phyloP scores from a whole-genome alignment of 352 stramenopile species.

The Pythium rhizo-oryzae region DNA sequence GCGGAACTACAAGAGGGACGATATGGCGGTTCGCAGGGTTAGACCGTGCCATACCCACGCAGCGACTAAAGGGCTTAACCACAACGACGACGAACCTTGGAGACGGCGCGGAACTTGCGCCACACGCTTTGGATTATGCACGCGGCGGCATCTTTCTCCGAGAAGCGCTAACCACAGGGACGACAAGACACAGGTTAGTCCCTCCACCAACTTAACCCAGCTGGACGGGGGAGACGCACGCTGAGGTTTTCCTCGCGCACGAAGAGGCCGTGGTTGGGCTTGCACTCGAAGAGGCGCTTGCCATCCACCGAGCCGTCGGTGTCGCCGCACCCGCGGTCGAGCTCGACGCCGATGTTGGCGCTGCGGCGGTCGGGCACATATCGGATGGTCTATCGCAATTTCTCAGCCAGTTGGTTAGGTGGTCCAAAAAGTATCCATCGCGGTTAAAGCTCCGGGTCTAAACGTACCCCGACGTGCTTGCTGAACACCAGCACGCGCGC shows the following conservation, averaged over 20 bases:
- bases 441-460: not conserved
- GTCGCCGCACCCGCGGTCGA: conserved; percentile 78
- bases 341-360: conserved; percentile 81
- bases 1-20: conserved; percentile 54
- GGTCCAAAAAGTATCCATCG: conserved; percentile 16
- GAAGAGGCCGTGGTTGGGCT: conserved; percentile 81
- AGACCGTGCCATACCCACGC: not conserved
- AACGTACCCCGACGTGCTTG: conserved; percentile 78
- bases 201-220: not conserved
- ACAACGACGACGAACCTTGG: conserved; percentile 50
- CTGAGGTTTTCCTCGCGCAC: conserved; percentile 78
- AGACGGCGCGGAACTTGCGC: conserved; percentile 65
- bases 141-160: conserved; percentile 66
- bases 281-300: conserved; percentile 81
- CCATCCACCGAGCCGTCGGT: conserved; percentile 78
- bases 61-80: not conserved
- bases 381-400: conserved; percentile 50
- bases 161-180: conserved; percentile 62
- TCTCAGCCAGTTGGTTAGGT: not conserved
- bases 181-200: not conserved
- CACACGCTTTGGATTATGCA: conserved; percentile 80
- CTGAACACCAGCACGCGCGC: conserved; percentile 74
- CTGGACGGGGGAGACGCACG: conserved; percentile 32
- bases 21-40: not conserved
- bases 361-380: conserved; percentile 61